phyloP scores from a whole-genome alignment of 2,329 filamentous ascomycete species.

The Fusarium falciforme region DNA sequence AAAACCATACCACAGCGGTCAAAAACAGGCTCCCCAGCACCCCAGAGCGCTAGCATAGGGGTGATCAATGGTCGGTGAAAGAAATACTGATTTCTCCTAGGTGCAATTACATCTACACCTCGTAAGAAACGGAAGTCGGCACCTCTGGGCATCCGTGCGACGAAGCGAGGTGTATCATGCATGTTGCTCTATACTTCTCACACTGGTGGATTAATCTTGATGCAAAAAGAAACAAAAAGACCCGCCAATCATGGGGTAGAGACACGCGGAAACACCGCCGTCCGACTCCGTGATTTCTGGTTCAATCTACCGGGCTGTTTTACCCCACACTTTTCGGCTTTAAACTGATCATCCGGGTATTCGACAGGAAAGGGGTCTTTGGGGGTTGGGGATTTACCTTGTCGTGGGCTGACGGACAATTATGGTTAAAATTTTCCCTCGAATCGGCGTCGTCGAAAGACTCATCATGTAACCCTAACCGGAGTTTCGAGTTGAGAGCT shows the following conservation, averaged over 20 bases:
- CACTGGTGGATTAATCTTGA: conserved; percentile 26
- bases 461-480: conserved; percentile 30
- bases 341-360: conserved; percentile 4
- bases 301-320: conserved; percentile 2
- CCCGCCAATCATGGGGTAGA: conserved; percentile 22
- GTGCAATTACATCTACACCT: conserved; percentile 10
- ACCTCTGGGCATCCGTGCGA: neutral
- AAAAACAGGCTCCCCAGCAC: neutral
- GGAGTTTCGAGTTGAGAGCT: conserved; percentile 25
- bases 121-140: neutral
- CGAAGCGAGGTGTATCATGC: conserved; percentile 4
- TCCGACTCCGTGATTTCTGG: neutral
- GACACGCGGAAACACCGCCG: neutral
- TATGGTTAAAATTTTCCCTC: conserved; percentile 17
- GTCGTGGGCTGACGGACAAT: conserved; percentile 26
- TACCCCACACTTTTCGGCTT: conserved; percentile 29
- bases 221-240: neutral
- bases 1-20: neutral
- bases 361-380: neutral
- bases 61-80: neutral
- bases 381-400: neutral
- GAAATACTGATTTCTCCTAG: conserved; percentile 4
- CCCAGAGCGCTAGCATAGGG: neutral
- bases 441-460: conserved; percentile 14
- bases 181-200: neutral